A percentile compares a stretch with the other conserved stretches of the same genome.
These are phyloP conservation scores for Pleomassaria siparia DNA, from an alignment of 2,329 filamentous ascomycete species.

Conservation along the genomic window DNA sequence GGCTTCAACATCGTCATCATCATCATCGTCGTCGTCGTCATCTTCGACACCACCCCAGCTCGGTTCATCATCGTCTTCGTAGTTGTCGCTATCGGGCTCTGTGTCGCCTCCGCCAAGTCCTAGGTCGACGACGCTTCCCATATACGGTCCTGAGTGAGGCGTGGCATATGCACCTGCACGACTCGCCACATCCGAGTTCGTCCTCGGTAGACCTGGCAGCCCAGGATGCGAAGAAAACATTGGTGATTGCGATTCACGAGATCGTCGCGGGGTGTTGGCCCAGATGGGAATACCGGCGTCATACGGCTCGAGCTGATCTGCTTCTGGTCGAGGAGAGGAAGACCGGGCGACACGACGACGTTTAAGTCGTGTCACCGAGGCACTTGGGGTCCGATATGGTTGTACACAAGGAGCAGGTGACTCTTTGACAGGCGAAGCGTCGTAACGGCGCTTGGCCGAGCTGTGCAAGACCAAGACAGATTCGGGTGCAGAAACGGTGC, in stretches of 20 bases:
- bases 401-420: constrained; percentile 26
- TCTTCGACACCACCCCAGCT: constrained; percentile 36
- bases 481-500: constrained; percentile 33
- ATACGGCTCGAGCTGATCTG: constrained; percentile 5
- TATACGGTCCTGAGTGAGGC: constrained; percentile 59
- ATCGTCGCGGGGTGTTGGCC: constrained; percentile 46
- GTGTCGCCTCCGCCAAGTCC: constrained; percentile 36
- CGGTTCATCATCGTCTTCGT: constrained; percentile 32
- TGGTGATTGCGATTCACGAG: constrained; percentile 48
- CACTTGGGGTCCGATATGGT: constrained; percentile 42
- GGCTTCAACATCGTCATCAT: constrained; percentile 14
- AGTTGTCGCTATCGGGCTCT: constrained; percentile 37
- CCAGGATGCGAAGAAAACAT: constrained; percentile 38
- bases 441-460: constrained; percentile 34
- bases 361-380: constrained; percentile 40
- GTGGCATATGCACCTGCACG: constrained; percentile 66
- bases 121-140: constrained; percentile 34
- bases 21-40: constrained; percentile 19
- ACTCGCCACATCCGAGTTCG: constrained; percentile 40
- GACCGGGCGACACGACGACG: constrained; percentile 49
- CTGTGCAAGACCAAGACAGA: constrained; percentile 22
- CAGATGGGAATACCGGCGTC: constrained; percentile 33
- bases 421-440: constrained; percentile 32
- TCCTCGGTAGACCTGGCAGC: constrained; percentile 28
- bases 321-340: constrained; percentile 22